Base-by-base conservation (phyloP, 1,284 basidiomycete genomes). In the Rhodotorula sp. region DNA sequence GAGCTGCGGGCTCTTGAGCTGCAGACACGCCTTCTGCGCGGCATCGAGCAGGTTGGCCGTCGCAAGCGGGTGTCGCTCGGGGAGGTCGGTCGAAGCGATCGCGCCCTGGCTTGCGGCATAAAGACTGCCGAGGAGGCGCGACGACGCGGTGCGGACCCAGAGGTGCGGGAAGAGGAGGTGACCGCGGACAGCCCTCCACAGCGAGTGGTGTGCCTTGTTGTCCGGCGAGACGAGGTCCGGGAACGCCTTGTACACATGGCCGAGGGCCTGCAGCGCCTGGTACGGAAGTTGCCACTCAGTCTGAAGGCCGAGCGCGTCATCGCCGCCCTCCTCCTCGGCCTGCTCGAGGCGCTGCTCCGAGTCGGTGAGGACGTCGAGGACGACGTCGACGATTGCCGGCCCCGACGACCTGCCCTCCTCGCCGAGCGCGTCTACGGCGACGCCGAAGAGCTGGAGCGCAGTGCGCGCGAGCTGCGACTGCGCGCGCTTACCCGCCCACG, bases 141-240 rank as follows among this genome's bases (percentile, higher is more conserved):
- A 90, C 1, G 94, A 86, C 0, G 90, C 90, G 22, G 88, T 88
- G 46, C 95, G 89, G 2, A 97, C 93, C 96, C 95, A 98, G 8
- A 91, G 88, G 82, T 99, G 96, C 21, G 95, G 94, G 83, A 90
- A 97, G 17, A 92, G 85, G 5, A 98, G 85, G 78, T 92, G 88
- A 0, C 84, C 79, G 29, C 88, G 83, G 55, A 97, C 84, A 0
- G 84, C 80, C 32, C 82, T 77, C 93, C 93, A 96, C 6, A 78
- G 62, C 36, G 63, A 56, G n/a, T 64, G 67, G n/a, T 54, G 29
- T 41, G 61, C 9, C 46, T 58, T 53, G 17, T 60, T 78, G 55
- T 74, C 74, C 34, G 74, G 67, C 39, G 69, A 69, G 9, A 84
- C 80, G 61, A 85, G 77, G 39, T 86, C 83, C 0, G 89, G 87